Evolutionary conservation across 371 early-diverging fungal species (phyloP).

Genomic region (Mortierella sp.): DNA sequence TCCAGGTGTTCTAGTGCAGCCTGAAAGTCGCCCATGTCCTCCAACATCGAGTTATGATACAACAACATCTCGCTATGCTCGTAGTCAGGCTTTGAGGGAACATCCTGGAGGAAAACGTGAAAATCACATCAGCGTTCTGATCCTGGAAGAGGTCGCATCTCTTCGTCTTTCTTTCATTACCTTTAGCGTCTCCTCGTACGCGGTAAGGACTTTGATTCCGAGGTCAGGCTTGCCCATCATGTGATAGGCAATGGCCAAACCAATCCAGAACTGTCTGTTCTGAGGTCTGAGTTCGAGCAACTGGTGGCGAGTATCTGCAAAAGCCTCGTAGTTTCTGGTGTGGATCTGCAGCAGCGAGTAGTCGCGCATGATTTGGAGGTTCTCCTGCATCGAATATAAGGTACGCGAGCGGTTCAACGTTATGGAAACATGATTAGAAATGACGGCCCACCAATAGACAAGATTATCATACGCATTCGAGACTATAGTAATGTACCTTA

Average conservation of each 20-base stretch:
- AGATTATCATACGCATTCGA: neutral
- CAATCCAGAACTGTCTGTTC: conserved; percentile 85
- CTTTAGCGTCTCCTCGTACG: conserved; percentile 79
- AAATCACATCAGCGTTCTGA: too few species aligned
- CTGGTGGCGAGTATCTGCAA: conserved; percentile 77
- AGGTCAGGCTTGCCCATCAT: conserved; percentile 79
- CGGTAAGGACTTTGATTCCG: conserved; percentile 76
- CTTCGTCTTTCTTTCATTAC: conserved; percentile 56
- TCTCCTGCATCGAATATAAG: conserved; percentile 63
- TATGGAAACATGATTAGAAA: neutral
- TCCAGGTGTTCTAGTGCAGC: conserved; percentile 82
- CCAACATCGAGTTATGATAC: conserved; percentile 82
- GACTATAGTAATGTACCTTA: conserved; percentile 62
- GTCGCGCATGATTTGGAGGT: conserved; percentile 92
- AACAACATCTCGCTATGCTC: conserved; percentile 84
- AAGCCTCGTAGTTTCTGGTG: conserved; percentile 87
- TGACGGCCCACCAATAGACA: too few species aligned
- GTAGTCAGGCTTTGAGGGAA: conserved; percentile 64
- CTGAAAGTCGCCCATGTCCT: conserved; percentile 82
- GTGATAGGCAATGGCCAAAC: conserved; percentile 89
- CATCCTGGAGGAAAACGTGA: conserved; percentile 50
- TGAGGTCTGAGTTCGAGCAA: conserved; percentile 78
- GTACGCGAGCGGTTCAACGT: too few species aligned
- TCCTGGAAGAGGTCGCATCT: too few species aligned
- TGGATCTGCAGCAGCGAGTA: conserved; percentile 90